Base-by-base conservation (phyloP, 2,329 filamentous ascomycete genomes). In the Fusarium poae region DNA sequence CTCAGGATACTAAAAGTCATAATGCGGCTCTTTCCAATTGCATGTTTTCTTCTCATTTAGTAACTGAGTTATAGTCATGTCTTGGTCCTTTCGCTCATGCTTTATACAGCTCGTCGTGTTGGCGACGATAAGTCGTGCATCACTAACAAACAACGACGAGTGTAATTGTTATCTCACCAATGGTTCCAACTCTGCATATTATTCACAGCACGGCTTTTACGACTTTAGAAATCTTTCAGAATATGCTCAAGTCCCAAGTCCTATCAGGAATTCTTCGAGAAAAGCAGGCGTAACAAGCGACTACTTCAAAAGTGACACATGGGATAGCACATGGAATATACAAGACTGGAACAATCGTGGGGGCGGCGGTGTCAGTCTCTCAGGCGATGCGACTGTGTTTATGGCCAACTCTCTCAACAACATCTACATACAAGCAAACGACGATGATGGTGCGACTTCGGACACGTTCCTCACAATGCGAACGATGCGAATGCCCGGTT, bases 151-250 rank as follows among this genome's bases (percentile, higher is more conserved):
- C 21, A 32, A 80, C 52, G 70, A 75, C 27, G 71, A 76, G 42
- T 86, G 85, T 73, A 77, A 78, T 57, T 86, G 85, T 72, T 87
- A 80, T 68, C 73, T 83, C 50, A 84, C 81, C 69, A 85, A 86
- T 67, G 82, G 79, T 44, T 81, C 79, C 15, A 78, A 77, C 43
- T 73, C 78, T 25, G 72, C 73, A 42, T 86, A 81, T 75, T 86
- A 83, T 69, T 75, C 78, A 20, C 75, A 78, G 20, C 85, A 84
- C 72, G 70, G 75, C 37, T 86, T 86, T 76, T 84, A 82, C 67
- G 84, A 86, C 74, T 86, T 85, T 67, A 78, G 84, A 45, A 75
- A 74, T 39, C 79, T 84, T 21, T 42, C 74, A 3, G 68, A 82
- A 25, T 80, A 83, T 56, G 82, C 80, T 5, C 67, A 73, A 45